A percentile compares a stretch with the other conserved stretches of the same genome.
Evolutionary conservation across 257 asterid genomes (phyloP).

Genomic region (Solanum rostratum): DNA sequence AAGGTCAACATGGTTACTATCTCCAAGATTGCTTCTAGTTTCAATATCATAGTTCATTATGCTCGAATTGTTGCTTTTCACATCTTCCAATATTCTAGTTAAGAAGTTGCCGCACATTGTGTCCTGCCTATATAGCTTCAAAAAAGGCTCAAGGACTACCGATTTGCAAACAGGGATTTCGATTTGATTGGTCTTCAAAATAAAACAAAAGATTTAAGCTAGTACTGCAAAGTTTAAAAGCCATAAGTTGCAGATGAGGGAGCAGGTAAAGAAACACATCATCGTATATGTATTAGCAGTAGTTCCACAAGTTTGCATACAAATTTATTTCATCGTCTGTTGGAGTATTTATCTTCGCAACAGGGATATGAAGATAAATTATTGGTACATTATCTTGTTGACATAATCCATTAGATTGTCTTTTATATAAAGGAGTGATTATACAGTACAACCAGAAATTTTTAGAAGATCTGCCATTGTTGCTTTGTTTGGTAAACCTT

Average conservation of each 20-base stretch:
- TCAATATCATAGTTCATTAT: slow-evolving; percentile 1
- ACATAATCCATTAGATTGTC: neutral
- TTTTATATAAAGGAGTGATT: neutral
- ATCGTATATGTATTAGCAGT: neutral
- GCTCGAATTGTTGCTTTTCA: neutral
- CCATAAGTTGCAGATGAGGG: neutral
- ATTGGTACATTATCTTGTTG: neutral
- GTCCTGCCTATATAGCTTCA: neutral
- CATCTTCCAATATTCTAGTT: neutral
- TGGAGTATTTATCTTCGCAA: neutral
- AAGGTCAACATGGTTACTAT: neutral
- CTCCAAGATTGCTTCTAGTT: neutral
- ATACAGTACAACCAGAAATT: neutral
- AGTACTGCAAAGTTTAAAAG: neutral
- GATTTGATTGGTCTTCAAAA: neutral
- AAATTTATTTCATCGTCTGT: neutral
- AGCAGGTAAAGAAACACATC: neutral
- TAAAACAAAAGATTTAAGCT: neutral
- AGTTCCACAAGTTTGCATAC: neutral
- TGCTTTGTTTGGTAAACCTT: neutral
- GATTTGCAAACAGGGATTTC: neutral
- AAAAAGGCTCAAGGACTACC: neutral
- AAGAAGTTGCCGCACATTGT: neutral
- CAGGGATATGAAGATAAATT: neutral
- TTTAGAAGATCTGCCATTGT: neutral